Conservation (phyloP, 305 asterid genomes). For the Fraxinus angustifolia region DNA sequence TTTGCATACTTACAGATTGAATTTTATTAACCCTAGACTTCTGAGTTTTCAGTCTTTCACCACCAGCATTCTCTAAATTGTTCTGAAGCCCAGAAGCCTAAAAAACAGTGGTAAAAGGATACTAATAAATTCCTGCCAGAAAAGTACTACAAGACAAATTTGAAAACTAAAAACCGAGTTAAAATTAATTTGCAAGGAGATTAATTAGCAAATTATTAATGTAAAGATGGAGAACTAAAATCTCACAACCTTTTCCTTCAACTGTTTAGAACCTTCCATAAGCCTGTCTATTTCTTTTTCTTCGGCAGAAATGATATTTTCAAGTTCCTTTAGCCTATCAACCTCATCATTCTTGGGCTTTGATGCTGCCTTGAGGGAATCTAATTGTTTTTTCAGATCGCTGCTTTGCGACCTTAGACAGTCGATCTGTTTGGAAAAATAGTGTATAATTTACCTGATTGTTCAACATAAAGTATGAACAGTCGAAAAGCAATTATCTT, state of each 20-base stretch:
- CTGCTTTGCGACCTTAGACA: constrained; percentile 54
- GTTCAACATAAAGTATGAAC: constrained; percentile 11
- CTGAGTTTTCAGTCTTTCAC: constrained; percentile 70
- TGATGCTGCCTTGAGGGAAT: constrained; percentile 62
- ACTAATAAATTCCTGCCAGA: not conserved
- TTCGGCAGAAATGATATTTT: constrained; percentile 53
- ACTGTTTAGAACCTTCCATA: constrained; percentile 62
- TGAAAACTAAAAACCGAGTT: not conserved
- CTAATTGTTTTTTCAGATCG: constrained; percentile 73
- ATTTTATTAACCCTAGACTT: constrained; percentile 63
- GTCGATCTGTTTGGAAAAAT: constrained; percentile 51
- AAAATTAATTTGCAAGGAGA: not conserved
- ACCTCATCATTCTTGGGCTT: constrained; percentile 65
- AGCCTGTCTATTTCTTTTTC: constrained; percentile 75
- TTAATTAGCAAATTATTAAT: not conserved
- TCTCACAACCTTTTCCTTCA: constrained; percentile 69
- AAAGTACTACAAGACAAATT: not conserved
- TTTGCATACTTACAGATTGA: constrained; percentile 65
- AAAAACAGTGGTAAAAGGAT: constrained; percentile 14
- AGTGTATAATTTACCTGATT: not conserved
- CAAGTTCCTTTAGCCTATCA: constrained; percentile 61
- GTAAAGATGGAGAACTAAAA: constrained; percentile 3
- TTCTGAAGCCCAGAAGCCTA: constrained; percentile 83
- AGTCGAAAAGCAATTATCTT: not conserved
- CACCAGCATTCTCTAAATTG: constrained; percentile 95